phyloP scores from a whole-genome alignment of 2,329 filamentous ascomycete genomes.

The Apiospora phragmitis region DNA sequence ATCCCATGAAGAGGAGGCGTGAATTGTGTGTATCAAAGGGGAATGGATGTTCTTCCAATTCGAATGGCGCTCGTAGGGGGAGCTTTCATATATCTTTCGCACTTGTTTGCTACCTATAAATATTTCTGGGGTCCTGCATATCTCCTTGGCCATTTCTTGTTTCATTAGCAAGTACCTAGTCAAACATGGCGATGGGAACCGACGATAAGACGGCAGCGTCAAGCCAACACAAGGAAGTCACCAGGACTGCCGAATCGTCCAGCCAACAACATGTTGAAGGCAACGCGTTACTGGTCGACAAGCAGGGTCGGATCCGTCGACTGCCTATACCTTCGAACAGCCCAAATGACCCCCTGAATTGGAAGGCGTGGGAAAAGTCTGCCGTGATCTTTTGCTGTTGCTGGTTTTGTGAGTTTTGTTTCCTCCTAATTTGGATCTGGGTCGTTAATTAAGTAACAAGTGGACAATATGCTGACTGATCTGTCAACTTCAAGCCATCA shows the following conservation, averaged over 20 bases:
- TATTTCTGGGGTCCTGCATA: background rate
- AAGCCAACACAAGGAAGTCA: background rate
- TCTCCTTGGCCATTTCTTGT: background rate
- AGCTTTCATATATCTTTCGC: background rate
- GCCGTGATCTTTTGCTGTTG: conserved; percentile 26
- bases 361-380: conserved; percentile 24
- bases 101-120: background rate
- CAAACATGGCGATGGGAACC: background rate
- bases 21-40: background rate
- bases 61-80: background rate
- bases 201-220: background rate
- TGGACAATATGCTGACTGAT: background rate
- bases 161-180: background rate
- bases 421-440: too few relatives aligned
- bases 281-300: conserved; percentile 14
- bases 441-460: background rate
- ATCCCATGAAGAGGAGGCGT: background rate
- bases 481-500: conserved; percentile 15
- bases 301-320: conserved; percentile 18
- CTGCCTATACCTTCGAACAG: conserved; percentile 21
- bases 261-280: conserved; percentile 9
- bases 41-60: too few relatives aligned
- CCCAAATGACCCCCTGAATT: conserved; percentile 30
- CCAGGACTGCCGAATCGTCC: background rate
- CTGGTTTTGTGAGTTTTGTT: conserved; percentile 25